Base-by-base conservation (phyloP, 768 basidiomycete species). In the Mycena capillaripes region DNA sequence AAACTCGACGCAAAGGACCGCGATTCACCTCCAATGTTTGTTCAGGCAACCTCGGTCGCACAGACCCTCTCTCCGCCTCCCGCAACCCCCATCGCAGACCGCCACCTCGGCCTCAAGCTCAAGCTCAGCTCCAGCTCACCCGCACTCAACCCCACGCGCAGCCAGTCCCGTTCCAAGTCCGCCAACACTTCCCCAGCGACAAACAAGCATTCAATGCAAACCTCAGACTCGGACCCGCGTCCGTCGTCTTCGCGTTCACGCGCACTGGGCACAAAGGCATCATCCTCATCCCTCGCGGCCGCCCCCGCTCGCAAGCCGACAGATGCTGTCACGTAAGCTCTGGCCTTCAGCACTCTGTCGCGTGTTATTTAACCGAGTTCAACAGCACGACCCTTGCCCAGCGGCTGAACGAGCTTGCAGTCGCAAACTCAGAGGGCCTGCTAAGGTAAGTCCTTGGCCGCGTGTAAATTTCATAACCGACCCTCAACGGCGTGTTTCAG, bases 391-490 rank as follows among this genome's bases (percentile, higher is more conserved):
- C 92, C 27, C 87, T 96, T 73, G 94, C 95, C 21, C 92, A 95
- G 82, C 88, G 93, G 69, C 86, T 96, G 73, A 90, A 94, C 71
- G 95, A 96, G 80, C 84, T 96, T 67, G 93, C 95, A 19, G 81
- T 87, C 25, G 94, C 95, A 38, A 95, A 96, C 79, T 88, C 92
- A 8, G 91, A 96, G 77, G 95, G 95, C 34, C 84, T 96, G 59
- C 85, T 96, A 62, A 90, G 90, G 94, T 93, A 79, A 77, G 90
- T 82, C 40, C 38, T 73, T 53, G 27, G 23, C 19, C 72, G 64
- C 59, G 48, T 59, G 25, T 19, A n/a, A n/a, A 65, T 61, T 17
- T 55, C 27, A 65, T 36, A 42, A 36, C 55, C 56, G 38, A 71
- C 46, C 19, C 50, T 46, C 46, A 52, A 30, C 40, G 64, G 50